These are phyloP conservation scores for Suillus bovinus DNA, from an alignment of 768 basidiomycete species.

Conservation along the genomic window DNA sequence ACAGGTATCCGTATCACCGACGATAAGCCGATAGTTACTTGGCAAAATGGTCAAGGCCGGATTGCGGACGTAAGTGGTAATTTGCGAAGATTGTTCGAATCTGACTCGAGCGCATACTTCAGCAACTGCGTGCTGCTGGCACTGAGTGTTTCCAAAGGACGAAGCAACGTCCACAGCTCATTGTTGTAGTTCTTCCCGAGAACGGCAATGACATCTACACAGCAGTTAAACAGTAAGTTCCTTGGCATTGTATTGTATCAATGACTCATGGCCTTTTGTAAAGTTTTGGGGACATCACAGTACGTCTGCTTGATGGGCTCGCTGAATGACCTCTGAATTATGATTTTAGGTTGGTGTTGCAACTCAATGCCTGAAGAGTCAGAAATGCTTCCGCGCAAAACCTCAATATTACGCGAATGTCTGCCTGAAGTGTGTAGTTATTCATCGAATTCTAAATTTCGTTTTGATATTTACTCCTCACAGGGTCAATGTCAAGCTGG, in stretches of 20 bases:
- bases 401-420: slow-evolving; percentile 83
- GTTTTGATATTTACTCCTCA: slow-evolving; percentile 5
- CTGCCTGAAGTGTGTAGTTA: slow-evolving; percentile 61
- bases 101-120: slow-evolving; percentile 3
- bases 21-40: slow-evolving; percentile 45
- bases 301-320: slow-evolving; percentile 26
- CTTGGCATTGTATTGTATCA: slow-evolving; percentile 1
- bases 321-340: not conserved
- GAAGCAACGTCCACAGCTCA: slow-evolving; percentile 49
- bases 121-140: slow-evolving; percentile 57
- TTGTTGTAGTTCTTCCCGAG: slow-evolving; percentile 73
- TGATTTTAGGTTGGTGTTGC: slow-evolving; percentile 62
- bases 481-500: slow-evolving; percentile 83
- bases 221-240: slow-evolving; percentile 73
- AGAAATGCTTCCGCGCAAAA: slow-evolving; percentile 66
- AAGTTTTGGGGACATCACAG: slow-evolving; percentile 73
- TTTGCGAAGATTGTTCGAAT: not conserved
- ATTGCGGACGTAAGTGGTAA: slow-evolving; percentile 43
- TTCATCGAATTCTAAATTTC: not conserved
- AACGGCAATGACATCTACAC: slow-evolving; percentile 75
- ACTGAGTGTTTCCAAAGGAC: slow-evolving; percentile 41
- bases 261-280: slow-evolving; percentile 11
- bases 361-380: slow-evolving; percentile 74
- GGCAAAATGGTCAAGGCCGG: slow-evolving; percentile 58
- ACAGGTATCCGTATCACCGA: slow-evolving; percentile 61